These are phyloP conservation scores for Colletotrichum sp. DNA, from an alignment of 2,329 filamentous ascomycete species.

Conservation along the genomic window DNA sequence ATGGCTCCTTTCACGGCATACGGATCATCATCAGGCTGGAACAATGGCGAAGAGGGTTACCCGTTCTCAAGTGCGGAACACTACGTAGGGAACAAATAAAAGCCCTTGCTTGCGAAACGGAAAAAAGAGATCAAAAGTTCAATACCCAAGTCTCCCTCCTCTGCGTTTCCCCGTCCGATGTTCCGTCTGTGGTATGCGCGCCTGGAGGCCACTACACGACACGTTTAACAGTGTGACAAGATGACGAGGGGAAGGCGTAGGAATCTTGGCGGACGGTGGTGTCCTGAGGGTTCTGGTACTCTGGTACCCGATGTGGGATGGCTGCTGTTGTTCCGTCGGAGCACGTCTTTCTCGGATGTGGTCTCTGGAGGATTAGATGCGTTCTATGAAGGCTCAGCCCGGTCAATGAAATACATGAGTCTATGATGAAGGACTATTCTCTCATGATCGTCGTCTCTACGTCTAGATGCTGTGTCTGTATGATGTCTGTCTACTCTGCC, in stretches of 20 bases:
- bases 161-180: background rate
- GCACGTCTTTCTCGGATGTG: background rate
- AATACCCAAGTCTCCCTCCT: conserved; percentile 21
- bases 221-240: background rate
- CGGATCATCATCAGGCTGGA: conserved; percentile 37
- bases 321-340: background rate
- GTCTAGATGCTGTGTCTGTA: background rate
- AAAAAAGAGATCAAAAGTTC: conserved; percentile 18
- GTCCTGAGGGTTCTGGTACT: conserved; percentile 12
- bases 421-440: background rate
- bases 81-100: conserved; percentile 51
- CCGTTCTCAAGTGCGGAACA: conserved; percentile 48
- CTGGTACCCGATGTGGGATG: conserved; percentile 12
- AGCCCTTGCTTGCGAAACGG: conserved; percentile 24
- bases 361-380: conserved; percentile 14
- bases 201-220: conserved; percentile 1
- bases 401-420: conserved; percentile 21
- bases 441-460: background rate
- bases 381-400: conserved; percentile 12
- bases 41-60: conserved; percentile 53
- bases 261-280: background rate
- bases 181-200: background rate
- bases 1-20: conserved; percentile 28
- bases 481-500: background rate
- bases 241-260: background rate